Evolutionary conservation across 257 asterid genomes (phyloP), one percentile per base, ranked within the genome.

Genomic region (Nicotiana otophora): DNA sequence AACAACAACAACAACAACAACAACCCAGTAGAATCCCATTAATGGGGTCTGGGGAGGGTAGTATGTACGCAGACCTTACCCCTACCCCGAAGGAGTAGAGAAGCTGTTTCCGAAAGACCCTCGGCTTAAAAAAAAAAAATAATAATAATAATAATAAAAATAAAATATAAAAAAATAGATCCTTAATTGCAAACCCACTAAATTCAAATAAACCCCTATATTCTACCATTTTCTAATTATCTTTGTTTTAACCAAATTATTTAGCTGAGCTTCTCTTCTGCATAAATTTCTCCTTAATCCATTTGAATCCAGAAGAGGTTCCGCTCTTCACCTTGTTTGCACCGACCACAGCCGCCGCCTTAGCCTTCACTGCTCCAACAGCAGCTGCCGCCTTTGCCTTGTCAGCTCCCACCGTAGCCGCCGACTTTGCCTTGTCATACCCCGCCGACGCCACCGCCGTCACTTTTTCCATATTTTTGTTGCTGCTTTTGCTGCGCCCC

Each of bases 361-460:
- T 84, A 30, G 78, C 87, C 33, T 84, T 84, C 46, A 80, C 70
- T 53, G 84, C 84, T 48, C 87, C 84, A 10, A 81, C 64, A 42
- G 69, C 65, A 4, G 84, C 82, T 1, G 46, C 75, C 36, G 82
- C 74, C 72, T 84, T 84, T 5, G 87, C 87, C 78, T 84, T 84
- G 51, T 42, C 51, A 42, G 84, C 84, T 48, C 87, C 84, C 9
- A 81, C 72, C 20, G 69, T 58, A 4, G 84, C 82, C 3, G 46
- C 75, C 28, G 82, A 64, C 46, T 84, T 84, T 3, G 87, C 87
- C 78, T 84, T 84, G 31, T 81, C 82, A 67, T 46, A 84, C 17
- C 87, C 72, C 20, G 80, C 82, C 6, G 87, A 34, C 2, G 87
- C 84, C 62, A 53, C 79, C 67, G 81, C 65, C 66, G 78, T 84